Evolutionary conservation across 345 rosid genomes (phyloP).

Genomic region (Triadica sebifera): DNA sequence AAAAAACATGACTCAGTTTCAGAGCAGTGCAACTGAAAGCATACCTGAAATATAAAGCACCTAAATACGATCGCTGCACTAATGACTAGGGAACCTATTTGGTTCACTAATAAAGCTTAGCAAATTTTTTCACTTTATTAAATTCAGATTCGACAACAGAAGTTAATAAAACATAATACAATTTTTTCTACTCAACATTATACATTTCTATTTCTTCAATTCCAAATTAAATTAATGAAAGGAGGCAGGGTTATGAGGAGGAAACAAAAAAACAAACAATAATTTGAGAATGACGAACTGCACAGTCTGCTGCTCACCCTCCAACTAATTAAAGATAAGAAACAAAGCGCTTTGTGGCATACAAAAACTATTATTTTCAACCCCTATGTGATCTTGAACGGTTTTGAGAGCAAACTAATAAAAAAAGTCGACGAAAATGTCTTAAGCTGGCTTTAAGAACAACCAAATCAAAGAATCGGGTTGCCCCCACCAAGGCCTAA

Average conservation of each 20-base stretch:
- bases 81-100: background rate
- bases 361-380: background rate
- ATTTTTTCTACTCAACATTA: background rate
- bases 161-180: background rate
- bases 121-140: background rate
- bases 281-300: background rate
- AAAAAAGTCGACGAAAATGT: constrained; percentile 7
- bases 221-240: no score
- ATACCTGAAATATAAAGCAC: background rate
- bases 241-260: no score
- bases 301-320: background rate
- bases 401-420: no score
- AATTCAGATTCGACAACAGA: background rate
- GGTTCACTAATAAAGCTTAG: background rate
- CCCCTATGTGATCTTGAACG: background rate
- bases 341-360: background rate
- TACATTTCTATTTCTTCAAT: background rate
- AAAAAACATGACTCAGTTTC: background rate
- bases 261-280: background rate
- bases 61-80: background rate
- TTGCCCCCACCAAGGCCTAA: constrained; percentile 32
- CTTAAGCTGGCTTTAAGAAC: no score
- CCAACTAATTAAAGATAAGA: no score
- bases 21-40: background rate
- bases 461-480: no score